These are phyloP conservation scores for Arthrobotrys conoides DNA, from an alignment of 2,329 filamentous ascomycete species.

Conservation along the genomic window DNA sequence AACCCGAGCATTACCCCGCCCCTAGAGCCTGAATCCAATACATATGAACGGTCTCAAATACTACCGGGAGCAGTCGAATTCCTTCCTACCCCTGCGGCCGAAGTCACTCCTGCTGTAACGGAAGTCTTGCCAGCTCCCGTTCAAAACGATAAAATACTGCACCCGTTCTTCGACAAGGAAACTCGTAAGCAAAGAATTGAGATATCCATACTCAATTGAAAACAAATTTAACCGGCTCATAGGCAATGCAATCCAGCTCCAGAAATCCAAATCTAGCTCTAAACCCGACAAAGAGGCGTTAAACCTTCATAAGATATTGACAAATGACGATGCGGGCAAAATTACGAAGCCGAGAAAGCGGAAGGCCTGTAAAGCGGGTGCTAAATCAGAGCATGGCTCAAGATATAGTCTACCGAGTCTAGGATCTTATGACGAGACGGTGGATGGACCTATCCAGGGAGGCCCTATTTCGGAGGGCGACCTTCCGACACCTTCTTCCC, in stretches of 20 bases:
- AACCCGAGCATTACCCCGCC: conserved; percentile 12
- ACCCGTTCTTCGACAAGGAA: conserved; percentile 54
- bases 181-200: conserved; percentile 28
- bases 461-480: conserved; percentile 37
- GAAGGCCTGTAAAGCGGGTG: conserved; percentile 7
- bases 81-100: conserved; percentile 7
- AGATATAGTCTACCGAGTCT: conserved; percentile 10
- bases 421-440: neutral
- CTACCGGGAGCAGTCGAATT: neutral
- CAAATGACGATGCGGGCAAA: conserved; percentile 28
- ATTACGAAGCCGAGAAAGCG: conserved; percentile 48
- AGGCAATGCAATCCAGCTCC: conserved; percentile 45
- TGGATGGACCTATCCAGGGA: conserved; percentile 29
- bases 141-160: conserved; percentile 30
- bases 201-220: neutral
- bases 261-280: conserved; percentile 33
- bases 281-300: conserved; percentile 40
- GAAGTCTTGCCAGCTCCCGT: conserved; percentile 18
- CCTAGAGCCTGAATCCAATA: neutral
- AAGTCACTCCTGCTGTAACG: conserved; percentile 13
- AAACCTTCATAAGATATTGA: conserved; percentile 27
- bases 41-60: neutral
- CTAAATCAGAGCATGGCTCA: conserved; percentile 22
- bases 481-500: conserved; percentile 50
- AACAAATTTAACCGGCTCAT: neutral